A percentile compares a stretch with the other conserved stretches of the same genome.
Conservation (phyloP, 164 flowering plant genomes). For the Echeveria elegans region DNA sequence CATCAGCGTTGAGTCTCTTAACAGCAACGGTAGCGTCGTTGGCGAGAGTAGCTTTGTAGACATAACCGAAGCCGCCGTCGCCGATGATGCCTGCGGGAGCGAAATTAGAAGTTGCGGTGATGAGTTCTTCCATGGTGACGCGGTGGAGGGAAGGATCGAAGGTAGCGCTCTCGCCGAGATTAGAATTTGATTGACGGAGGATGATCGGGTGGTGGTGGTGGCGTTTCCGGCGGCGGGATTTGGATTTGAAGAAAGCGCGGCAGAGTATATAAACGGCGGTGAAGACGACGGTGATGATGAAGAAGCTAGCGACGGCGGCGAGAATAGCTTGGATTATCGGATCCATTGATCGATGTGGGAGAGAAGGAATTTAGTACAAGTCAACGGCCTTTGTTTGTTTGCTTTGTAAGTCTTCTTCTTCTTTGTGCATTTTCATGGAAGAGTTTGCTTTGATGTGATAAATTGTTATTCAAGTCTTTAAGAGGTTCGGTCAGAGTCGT, state of each 20-base stretch:
- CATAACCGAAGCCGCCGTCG: constrained; percentile 80
- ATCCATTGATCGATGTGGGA: constrained; percentile 21
- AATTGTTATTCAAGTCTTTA: neutral
- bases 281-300: constrained; percentile 29
- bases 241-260: constrained; percentile 8
- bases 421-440: neutral
- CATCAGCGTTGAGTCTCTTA: constrained; percentile 60
- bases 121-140: constrained; percentile 61
- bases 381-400: neutral
- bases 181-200: constrained; percentile 11
- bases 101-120: constrained; percentile 54
- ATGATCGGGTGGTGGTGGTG: neutral
- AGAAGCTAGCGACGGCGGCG: constrained; percentile 46
- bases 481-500: too few relatives aligned
- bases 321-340: constrained; percentile 22
- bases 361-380: neutral
- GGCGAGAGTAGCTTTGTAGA: constrained; percentile 53
- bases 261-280: too few relatives aligned
- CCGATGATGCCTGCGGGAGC: constrained; percentile 55
- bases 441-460: neutral
- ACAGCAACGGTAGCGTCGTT: constrained; percentile 59
- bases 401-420: neutral
- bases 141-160: constrained; percentile 47
- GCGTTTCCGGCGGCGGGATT: neutral
- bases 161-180: constrained; percentile 40